Evolutionary conservation across 495 filamentous ascomycete genomes (phyloP).

Genomic region (Talaromyces wortmannii): DNA sequence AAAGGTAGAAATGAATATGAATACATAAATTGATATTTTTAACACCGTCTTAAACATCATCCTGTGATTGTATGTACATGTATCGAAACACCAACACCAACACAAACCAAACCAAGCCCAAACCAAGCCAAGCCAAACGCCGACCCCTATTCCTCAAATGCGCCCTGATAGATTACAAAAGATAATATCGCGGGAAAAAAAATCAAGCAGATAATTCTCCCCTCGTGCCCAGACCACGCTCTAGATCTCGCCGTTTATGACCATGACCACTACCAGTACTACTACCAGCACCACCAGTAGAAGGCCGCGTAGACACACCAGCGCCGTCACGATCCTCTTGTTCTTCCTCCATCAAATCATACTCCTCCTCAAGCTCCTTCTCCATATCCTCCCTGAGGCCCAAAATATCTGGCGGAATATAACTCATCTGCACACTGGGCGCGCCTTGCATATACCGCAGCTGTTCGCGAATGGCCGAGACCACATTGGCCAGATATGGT

Average conservation of each 20-base stretch:
- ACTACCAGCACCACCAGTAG: slow-evolving; percentile 1
- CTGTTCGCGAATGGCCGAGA: slow-evolving; percentile 73
- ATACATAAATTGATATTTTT: too few species aligned
- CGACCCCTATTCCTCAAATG: background rate
- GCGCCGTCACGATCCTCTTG: slow-evolving; percentile 33
- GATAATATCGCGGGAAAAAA: background rate
- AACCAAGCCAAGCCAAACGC: background rate
- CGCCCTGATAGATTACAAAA: background rate
- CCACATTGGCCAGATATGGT: slow-evolving; percentile 67
- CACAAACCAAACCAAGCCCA: too few species aligned
- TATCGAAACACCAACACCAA: too few species aligned
- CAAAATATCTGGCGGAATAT: slow-evolving; percentile 72
- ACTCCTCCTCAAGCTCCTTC: slow-evolving; percentile 65
- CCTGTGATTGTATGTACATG: too few species aligned
- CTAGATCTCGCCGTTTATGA: slow-evolving; percentile 9
- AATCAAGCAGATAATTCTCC: slow-evolving; percentile 33
- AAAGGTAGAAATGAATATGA: too few species aligned
- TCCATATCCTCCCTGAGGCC: slow-evolving; percentile 74
- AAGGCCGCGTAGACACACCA: slow-evolving; percentile 6
- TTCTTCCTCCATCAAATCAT: slow-evolving; percentile 50
- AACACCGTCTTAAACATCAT: too few species aligned
- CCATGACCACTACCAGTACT: too few species aligned
- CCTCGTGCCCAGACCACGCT: slow-evolving; percentile 30
- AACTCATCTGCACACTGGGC: slow-evolving; percentile 79
- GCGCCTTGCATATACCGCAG: slow-evolving; percentile 76